Percentiles rank a stretch among this genome's conserved stretches.
phyloP scores from a whole-genome alignment of 208 protist genomes.

The Acanthamoeba lenticulata region DNA sequence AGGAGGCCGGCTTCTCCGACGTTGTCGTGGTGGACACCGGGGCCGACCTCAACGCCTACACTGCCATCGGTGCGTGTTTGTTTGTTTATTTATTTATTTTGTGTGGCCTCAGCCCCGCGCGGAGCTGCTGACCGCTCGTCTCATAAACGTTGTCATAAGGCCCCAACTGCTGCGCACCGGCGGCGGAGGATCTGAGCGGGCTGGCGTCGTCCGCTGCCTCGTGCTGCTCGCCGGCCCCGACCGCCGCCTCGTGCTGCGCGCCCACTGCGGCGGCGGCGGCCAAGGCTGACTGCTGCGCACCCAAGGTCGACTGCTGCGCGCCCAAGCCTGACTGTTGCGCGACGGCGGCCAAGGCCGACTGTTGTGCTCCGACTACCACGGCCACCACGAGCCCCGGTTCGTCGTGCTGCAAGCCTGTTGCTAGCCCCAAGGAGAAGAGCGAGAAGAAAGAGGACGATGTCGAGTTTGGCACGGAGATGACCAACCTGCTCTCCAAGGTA shows the following conservation, averaged over 20 bases:
- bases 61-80: not conserved
- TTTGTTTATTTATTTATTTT: not conserved
- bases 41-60: conserved; percentile 12
- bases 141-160: not conserved
- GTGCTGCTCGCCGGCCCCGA: not conserved
- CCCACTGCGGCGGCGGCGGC: too few relatives aligned
- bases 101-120: not conserved
- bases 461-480: conserved; percentile 21
- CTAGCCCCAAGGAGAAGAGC: too few relatives aligned
- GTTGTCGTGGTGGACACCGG: conserved; percentile 21
- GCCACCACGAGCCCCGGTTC: too few relatives aligned
- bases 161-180: not conserved
- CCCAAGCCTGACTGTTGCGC: too few relatives aligned
- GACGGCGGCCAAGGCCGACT: not conserved
- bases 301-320: not conserved
- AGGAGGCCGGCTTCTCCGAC: conserved; percentile 21
- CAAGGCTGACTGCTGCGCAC: not conserved
- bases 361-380: not conserved
- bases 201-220: not conserved
- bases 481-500: conserved; percentile 44
- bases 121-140: not conserved
- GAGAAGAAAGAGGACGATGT: not conserved
- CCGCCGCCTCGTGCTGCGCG: not conserved
- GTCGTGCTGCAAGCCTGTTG: not conserved
- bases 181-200: not conserved